Percentiles rank a stretch among this genome's conserved stretches.
phyloP scores from a whole-genome alignment of 2,329 filamentous ascomycete species.

The Xylariaceae sp. region DNA sequence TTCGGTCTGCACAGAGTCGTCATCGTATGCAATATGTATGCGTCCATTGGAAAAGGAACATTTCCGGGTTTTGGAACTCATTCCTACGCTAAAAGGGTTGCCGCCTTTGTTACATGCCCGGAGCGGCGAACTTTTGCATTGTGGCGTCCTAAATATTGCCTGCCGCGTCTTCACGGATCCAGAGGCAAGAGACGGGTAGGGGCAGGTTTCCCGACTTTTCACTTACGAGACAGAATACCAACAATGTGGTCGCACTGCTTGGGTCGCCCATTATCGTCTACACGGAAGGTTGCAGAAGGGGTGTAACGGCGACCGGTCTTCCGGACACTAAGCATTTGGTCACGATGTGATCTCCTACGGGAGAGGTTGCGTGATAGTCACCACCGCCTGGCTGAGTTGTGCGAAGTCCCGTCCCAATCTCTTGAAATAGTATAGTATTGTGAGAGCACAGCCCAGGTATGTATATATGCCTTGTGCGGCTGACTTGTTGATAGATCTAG shows the following conservation, averaged over 20 bases:
- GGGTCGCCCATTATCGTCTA: conserved; percentile 29
- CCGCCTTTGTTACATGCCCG: conserved; percentile 22
- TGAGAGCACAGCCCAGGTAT: conserved; percentile 13
- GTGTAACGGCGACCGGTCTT: conserved; percentile 25
- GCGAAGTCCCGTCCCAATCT: conserved; percentile 22
- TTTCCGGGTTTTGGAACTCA: conserved; percentile 22
- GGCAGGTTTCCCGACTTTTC: conserved; percentile 22
- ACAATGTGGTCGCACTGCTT: conserved; percentile 15
- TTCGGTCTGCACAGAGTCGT: conserved; percentile 24
- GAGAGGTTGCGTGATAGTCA: conserved; percentile 20
- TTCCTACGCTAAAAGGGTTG: conserved; percentile 19
- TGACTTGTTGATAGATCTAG: conserved; percentile 21
- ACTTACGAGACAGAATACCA: conserved; percentile 26
- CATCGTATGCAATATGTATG: conserved; percentile 20
- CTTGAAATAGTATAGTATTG: conserved; percentile 13
- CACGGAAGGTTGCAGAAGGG: conserved; percentile 28
- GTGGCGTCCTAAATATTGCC: conserved; percentile 16
- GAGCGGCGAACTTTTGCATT: conserved; percentile 15
- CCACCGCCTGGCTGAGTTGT: conserved; percentile 17
- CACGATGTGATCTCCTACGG: conserved; percentile 16
- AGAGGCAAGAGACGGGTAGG: conserved; percentile 22
- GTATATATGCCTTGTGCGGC: conserved; percentile 26
- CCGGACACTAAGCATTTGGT: conserved; percentile 15
- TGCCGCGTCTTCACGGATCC: conserved; percentile 15
- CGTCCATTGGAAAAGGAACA: conserved; percentile 21